Evolutionary conservation across 2,329 filamentous ascomycete species (phyloP), one percentile per base, ranked within the genome.

Genomic region (Huntiella abstrusa): DNA sequence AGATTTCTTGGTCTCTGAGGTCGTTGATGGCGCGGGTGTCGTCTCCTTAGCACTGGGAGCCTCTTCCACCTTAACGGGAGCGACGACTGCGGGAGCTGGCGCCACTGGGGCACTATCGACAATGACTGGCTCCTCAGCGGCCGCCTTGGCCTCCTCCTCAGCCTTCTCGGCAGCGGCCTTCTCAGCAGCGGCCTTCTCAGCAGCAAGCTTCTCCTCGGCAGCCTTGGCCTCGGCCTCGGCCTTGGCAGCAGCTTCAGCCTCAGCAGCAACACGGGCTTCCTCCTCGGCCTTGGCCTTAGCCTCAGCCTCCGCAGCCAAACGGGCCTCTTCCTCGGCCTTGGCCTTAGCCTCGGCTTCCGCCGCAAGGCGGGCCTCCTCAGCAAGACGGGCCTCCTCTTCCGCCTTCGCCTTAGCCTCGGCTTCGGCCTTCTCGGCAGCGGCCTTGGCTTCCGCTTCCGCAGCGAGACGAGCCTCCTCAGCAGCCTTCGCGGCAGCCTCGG

Each of bases 81-180:
- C 40, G 11, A 40, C 46, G 12, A 47, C 33, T 2, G 40, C 40
- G 12, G 40, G 17, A 33, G 40, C 40, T 36, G 43, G 34, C 17
- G 13, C 43, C 13, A 16, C 22, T 10, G 45, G 39, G 28, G 45
- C 42, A 17, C 13, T 17, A 2, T 38, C 16, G 7, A 17, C 13
- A 11, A 33, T 8, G 6, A 33, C 41, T 6, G 41, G 28, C 38
- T 40, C 16, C n/a, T 43, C 28, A 13, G 41, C 11, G 16, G 17
- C 38, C 67, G 80, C 81, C 64, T 73, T 75, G 12, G 59, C 54
- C 51, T 61, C 49, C 15, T 53, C 46, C 40, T 52, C 16, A 4
- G 51, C 17, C 43, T 54, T 53, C 4, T 48, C 49, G 15, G 17
- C 44, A n/a, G 44, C 22, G 6, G 35, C 17, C 43, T 54, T 53